Base-by-base conservation (phyloP, 2,329 filamentous ascomycete species). In the Fusarium sp. region DNA sequence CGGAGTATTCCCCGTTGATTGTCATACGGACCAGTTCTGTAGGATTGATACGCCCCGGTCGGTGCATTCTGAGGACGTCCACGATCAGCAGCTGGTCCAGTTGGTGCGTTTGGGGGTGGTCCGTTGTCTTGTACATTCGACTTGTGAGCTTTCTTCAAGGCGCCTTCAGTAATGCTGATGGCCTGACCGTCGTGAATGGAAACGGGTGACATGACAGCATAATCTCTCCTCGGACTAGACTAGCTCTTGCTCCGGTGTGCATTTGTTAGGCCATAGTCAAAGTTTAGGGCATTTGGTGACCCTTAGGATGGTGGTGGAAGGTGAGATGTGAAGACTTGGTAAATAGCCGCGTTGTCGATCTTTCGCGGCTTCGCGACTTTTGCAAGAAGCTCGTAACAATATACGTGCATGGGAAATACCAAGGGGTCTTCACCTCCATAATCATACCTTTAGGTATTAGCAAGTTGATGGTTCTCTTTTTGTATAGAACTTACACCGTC, bases 401-500 rank as follows among this genome's bases (percentile, higher is more conserved):
- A n/a, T 35, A 2, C 3, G 5, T 52, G 49, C 8, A 52, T 2
- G 15, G 32, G 49, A 25, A 52, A 35, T 9, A 52, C 49, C 10
- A 35, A 9, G 11, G 49, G 49, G 16, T 33, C 30, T 35, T 21
- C 5, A 16, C 49, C 12, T 37, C 18, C 32, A 2, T 13, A 3
- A 19, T 53, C 13, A 21, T 53, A 53, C 11, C 33, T 53, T 28
- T 12, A 6, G 10, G 12, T 6, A 11, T 53, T 4, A 53, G 50
- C 19, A 4, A 4, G 1, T 2, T 15, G 6, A 21, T 15, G 3
- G 7, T 5, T 21, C n/a, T 15, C 23, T 21, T 5, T 5, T n/a
- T 25, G 2, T 5, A 19, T 9, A 16, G 3, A 35, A 37, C n/a
- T 37, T 38, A 38, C 33, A 53, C 50, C 9, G 12, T 37, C 12